Evolutionary conservation across 192 early-diverging fungal species (phyloP), one percentile per base, ranked within the genome.

Genomic region (Coemansia reversa): DNA sequence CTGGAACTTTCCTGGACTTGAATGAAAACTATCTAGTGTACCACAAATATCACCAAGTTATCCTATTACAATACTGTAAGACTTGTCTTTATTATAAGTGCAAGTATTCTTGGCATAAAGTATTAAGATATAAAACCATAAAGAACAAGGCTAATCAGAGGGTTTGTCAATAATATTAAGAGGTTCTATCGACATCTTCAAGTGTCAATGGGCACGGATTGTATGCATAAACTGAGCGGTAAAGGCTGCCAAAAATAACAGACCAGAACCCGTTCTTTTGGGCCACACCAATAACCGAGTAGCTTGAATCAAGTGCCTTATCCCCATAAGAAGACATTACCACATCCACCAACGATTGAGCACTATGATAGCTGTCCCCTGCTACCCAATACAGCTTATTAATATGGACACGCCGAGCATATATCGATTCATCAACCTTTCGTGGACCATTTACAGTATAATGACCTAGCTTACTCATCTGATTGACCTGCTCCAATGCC

Each of bases 181-280:
- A 67, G 18, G 67, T 71, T 30, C 60, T 74, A 5, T 65, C 50
- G 3, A 80, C 56, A 5, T 75, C 72, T 32, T 61, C 51, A 11
- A 74, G 50, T 3, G 67, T 65, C 22, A 63, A 19, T 0, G 77
- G 77, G n/a, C 77, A 80, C 4, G 65, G 33, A 25, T 53, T 57
- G 27, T 59, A 55, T 0, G 63, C 35, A 0, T 12, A 18, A 2
- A 70, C 62, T 0, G 35, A 54, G 7, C 63, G 29, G 8, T 65
- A 61, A 8, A 74, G 68, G 20, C 60, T 49, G 49, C 65, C 77
- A 25, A 80, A 23, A 24, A 80, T 80, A 1, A 80, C 68, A 0
- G 77, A 80, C 77, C 77, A 80, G 72, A 53, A 80, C n/a, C 77
- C 77, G 39, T 65, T 45, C 25, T 65, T 55, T 60, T 80, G 77